Percentiles rank a stretch among this genome's conserved stretches.
These are phyloP conservation scores for Aspergillus sojae DNA, from an alignment of 2,329 filamentous ascomycete genomes.

Conservation along the genomic window DNA sequence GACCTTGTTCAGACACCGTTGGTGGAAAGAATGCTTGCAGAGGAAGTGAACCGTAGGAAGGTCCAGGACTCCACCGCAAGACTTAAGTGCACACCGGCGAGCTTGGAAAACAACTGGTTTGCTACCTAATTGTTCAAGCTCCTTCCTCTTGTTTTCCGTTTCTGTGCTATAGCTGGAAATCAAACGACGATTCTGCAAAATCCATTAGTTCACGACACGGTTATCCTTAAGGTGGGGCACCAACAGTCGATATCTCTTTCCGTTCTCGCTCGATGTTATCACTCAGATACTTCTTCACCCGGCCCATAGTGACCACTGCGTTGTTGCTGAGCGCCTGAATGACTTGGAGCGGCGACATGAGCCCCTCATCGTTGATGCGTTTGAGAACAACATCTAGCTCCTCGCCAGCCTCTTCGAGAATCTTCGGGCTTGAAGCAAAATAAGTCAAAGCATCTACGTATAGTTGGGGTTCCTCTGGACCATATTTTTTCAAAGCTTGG, in stretches of 20 bases:
- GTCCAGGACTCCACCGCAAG: constrained; percentile 77
- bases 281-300: constrained; percentile 90
- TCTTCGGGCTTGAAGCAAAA: constrained; percentile 79
- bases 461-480: constrained; percentile 83
- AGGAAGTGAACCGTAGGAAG: constrained; percentile 92
- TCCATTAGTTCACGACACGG: constrained; percentile 17
- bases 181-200: constrained; percentile 70
- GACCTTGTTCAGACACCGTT: constrained; percentile 75
- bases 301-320: constrained; percentile 91
- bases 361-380: constrained; percentile 84
- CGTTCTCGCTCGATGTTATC: constrained; percentile 87
- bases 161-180: constrained; percentile 83
- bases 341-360: constrained; percentile 95
- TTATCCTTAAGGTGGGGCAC: constrained; percentile 15
- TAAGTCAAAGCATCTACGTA: constrained; percentile 93
- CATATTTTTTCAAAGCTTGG: constrained; percentile 87
- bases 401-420: constrained; percentile 83
- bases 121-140: constrained; percentile 73
- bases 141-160: constrained; percentile 75
- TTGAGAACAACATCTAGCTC: constrained; percentile 79
- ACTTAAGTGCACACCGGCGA: constrained; percentile 70
- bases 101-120: constrained; percentile 90
- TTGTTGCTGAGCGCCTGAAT: constrained; percentile 84
- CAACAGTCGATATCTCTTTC: constrained; percentile 72
- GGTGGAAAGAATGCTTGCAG: constrained; percentile 96